Base-by-base conservation (phyloP, 2,329 filamentous ascomycete species). In the Penicillium sumatraense region DNA sequence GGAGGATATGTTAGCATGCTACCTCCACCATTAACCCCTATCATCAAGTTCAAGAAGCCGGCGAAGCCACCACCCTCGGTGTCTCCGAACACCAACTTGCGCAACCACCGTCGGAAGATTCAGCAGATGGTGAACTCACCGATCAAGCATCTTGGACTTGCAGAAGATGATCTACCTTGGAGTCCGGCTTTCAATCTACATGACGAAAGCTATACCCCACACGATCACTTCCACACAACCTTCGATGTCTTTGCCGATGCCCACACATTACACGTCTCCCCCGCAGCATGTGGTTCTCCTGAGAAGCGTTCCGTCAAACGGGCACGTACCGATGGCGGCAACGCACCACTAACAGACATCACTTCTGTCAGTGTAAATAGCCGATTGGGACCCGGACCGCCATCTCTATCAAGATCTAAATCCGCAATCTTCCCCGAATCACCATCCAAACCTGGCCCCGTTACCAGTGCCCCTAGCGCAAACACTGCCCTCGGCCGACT, bases 41-140 rank as follows among this genome's bases (percentile, higher is more conserved):
- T 89, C 18, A 85, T 93, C 64, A 91, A 95, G 73, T 88, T 96
- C 71, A 91, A 89, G 77, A 83, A 83, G 52, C 85, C 84, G 33
- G 76, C 78, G 14, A 81, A 83, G 53, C 83, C 85, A 26, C 90
- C 85, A 4, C 81, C 90, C 51, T 96, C 93, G 0, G 88, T 91
- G 16, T 98, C 93, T 13, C 93, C 95, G 2, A 96, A 95, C 70
- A 97, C 93, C 9, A 96, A 96, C 68, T 82, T 98, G 18, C 87
- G 89, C 54, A 87, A 95, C 62, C 95, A 98, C 70, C 89, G 93
- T 51, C 88, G 93, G 67, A 88, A 86, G 62, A 91, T 98, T 59
- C 83, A 84, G 56, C 84, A 90, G 62, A 86, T 96, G 80, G 85
- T 96, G 41, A 90, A 91, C 53, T 95, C 91, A 5, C 91, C 91